Conservation (phyloP, 2,329 filamentous ascomycete species). For the Exophiala mesophila region DNA sequence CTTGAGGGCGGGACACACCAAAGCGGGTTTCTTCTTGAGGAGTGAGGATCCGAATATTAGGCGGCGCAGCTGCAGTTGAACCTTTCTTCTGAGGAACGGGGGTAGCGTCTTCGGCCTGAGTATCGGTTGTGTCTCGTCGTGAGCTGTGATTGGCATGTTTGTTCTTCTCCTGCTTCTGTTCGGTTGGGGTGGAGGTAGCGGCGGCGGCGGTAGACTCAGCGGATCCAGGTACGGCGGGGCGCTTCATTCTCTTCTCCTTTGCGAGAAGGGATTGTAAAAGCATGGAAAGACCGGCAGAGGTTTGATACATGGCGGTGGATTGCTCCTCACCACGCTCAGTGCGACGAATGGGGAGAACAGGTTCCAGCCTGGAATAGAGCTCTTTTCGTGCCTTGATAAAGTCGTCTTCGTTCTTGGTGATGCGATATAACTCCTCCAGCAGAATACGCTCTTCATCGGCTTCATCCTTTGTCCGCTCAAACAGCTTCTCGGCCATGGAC, state of each 20-base stretch:
- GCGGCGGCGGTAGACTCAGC: slow-evolving; percentile 49
- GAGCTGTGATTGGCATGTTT: slow-evolving; percentile 29
- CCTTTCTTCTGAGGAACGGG: slow-evolving; percentile 36
- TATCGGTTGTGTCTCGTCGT: slow-evolving; percentile 25
- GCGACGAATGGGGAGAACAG: slow-evolving; percentile 65
- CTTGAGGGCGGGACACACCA: slow-evolving; percentile 77
- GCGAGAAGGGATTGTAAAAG: slow-evolving; percentile 77
- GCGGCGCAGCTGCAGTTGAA: slow-evolving; percentile 32
- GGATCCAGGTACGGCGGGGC: slow-evolving; percentile 62
- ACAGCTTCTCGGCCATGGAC: slow-evolving; percentile 72
- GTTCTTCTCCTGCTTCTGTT: slow-evolving; percentile 23
- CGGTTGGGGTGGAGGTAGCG: slow-evolving; percentile 35
- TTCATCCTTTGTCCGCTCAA: slow-evolving; percentile 78
- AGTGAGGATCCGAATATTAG: slow-evolving; percentile 65
- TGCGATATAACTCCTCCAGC: slow-evolving; percentile 84
- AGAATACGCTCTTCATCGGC: slow-evolving; percentile 87
- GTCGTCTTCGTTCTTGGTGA: slow-evolving; percentile 76
- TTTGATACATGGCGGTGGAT: slow-evolving; percentile 61
- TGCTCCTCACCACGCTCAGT: slow-evolving; percentile 41
- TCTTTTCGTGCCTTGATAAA: slow-evolving; percentile 86
- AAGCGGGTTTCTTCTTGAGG: slow-evolving; percentile 73
- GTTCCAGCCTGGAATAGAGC: slow-evolving; percentile 80
- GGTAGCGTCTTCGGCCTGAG: slow-evolving; percentile 24
- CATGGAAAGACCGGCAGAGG: slow-evolving; percentile 71
- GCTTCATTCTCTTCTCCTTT: slow-evolving; percentile 84